Conservation (phyloP, 2,329 filamentous ascomycete species). For the Ophiostoma sp. region DNA sequence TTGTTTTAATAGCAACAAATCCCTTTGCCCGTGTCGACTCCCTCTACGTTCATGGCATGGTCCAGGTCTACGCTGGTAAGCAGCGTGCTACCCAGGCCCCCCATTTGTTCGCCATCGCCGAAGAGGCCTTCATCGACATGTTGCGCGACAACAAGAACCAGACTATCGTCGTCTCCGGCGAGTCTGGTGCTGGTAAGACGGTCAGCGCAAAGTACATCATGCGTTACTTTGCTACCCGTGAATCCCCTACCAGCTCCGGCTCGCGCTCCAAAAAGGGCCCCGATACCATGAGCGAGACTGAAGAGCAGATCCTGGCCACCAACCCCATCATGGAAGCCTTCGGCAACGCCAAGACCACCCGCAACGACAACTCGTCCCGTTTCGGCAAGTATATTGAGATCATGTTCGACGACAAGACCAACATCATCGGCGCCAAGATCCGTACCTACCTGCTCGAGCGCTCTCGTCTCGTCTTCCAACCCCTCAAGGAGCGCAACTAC, state of each 20-base stretch:
- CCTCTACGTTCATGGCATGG: slow-evolving; percentile 97
- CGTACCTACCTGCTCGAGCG: slow-evolving; percentile 92
- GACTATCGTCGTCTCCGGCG: slow-evolving; percentile 97
- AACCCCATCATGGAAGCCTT: slow-evolving; percentile 99
- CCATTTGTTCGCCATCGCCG: slow-evolving; percentile 96
- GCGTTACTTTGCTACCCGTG: slow-evolving; percentile 97
- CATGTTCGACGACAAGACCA: slow-evolving; percentile 92
- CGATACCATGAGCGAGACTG: slow-evolving; percentile 89
- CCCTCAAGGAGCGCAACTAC: slow-evolving; percentile 95
- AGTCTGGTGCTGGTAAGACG: slow-evolving; percentile 97
- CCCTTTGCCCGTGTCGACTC: slow-evolving; percentile 97
- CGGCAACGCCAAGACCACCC: slow-evolving; percentile 98
- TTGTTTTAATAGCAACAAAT: slow-evolving; percentile 97
- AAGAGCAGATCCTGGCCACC: slow-evolving; percentile 95
- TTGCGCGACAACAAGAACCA: slow-evolving; percentile 92
- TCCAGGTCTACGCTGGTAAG: slow-evolving; percentile 98
- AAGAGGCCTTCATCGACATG: slow-evolving; percentile 99
- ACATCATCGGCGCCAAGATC: slow-evolving; percentile 97
- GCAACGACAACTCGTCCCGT: slow-evolving; percentile 97
- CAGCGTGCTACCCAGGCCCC: slow-evolving; percentile 94
- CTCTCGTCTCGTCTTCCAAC: slow-evolving; percentile 93
- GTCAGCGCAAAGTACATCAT: slow-evolving; percentile 99
- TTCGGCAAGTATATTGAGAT: slow-evolving; percentile 99
- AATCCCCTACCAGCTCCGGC: slow-evolving; percentile 81
- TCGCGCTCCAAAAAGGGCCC: slow-evolving; percentile 68